phyloP scores from a whole-genome alignment of 2,329 filamentous ascomycete genomes.

The Massarina eburnea region DNA sequence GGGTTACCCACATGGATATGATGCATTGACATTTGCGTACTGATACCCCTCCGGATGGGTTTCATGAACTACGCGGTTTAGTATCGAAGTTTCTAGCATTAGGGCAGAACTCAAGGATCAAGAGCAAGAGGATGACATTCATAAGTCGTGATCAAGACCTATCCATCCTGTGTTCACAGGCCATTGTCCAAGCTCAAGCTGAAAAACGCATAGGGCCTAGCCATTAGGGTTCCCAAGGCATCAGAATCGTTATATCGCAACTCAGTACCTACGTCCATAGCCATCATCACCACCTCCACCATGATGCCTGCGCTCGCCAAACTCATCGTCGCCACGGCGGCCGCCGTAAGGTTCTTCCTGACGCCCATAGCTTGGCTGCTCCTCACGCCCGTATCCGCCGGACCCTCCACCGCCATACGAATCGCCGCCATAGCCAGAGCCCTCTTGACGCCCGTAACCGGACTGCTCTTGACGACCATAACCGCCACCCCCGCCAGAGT shows the following conservation, averaged over 20 bases:
- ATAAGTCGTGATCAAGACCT: neutral
- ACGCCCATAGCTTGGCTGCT: slow-evolving; percentile 12
- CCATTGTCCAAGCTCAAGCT: neutral
- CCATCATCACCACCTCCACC: slow-evolving; percentile 21
- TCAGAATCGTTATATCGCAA: neutral
- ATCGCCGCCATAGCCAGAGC: slow-evolving; percentile 7
- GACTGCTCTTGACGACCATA: slow-evolving; percentile 8
- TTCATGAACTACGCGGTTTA: too few species aligned
- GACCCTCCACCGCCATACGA: slow-evolving; percentile 15
- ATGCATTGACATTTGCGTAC: too few species aligned
- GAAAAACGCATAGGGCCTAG: neutral
- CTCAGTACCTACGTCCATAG: slow-evolving; percentile 22
- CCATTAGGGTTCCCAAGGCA: neutral
- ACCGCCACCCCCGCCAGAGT: slow-evolving; percentile 10
- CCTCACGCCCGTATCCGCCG: slow-evolving; percentile 1
- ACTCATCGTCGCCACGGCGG: slow-evolving; percentile 15
- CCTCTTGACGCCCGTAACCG: slow-evolving; percentile 6
- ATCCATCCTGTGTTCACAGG: neutral
- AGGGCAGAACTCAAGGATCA: neutral
- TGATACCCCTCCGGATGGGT: too few species aligned
- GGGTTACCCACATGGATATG: too few species aligned
- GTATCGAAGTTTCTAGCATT: neutral
- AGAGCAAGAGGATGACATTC: neutral
- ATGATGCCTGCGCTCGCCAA: slow-evolving; percentile 16
- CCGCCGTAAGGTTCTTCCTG: slow-evolving; percentile 14